A percentile compares a stretch with the other conserved stretches of the same genome.
Conservation (phyloP, 179 eudicot genomes). For the Spinacia oleracea region DNA sequence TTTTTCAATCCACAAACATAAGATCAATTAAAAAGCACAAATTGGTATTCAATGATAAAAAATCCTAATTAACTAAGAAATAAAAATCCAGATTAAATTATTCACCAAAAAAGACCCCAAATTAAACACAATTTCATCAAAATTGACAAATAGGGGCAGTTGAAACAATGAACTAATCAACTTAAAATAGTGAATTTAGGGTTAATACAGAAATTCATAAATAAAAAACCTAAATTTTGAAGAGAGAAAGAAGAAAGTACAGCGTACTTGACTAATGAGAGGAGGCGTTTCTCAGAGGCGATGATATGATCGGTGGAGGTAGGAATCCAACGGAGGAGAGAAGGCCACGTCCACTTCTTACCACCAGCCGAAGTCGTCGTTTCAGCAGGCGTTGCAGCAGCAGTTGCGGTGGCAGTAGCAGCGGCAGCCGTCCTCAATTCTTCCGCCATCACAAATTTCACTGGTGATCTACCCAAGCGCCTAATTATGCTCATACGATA, state of each 20-base stretch:
- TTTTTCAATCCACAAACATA: neutral
- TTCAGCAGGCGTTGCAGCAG: slow-evolving; percentile 8
- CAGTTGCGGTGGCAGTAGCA: slow-evolving; percentile 28
- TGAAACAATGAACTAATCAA: neutral
- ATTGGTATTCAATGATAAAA: neutral
- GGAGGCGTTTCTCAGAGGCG: slow-evolving; percentile 88
- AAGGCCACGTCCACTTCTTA: slow-evolving; percentile 57
- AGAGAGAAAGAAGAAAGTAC: slow-evolving; percentile 31
- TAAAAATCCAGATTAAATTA: no score
- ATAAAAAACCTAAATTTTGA: neutral
- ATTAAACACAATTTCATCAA: neutral
- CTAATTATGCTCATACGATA: slow-evolving; percentile 32
- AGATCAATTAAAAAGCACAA: neutral
- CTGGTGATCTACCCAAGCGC: slow-evolving; percentile 19
- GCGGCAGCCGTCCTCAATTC: slow-evolving; percentile 36
- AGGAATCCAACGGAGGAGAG: slow-evolving; percentile 85
- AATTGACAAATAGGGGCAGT: neutral
- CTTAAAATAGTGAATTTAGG: neutral
- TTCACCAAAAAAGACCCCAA: no score
- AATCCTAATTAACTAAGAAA: neutral
- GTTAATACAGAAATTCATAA: neutral
- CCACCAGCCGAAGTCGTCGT: slow-evolving; percentile 23
- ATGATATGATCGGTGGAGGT: slow-evolving; percentile 88
- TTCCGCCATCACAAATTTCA: slow-evolving; percentile 46
- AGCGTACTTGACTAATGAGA: slow-evolving; percentile 74